Evolutionary conservation across 805 yeast species (phyloP), one percentile per base, ranked within the genome.

Genomic region (Kregervanrija pseudodelftensis): DNA sequence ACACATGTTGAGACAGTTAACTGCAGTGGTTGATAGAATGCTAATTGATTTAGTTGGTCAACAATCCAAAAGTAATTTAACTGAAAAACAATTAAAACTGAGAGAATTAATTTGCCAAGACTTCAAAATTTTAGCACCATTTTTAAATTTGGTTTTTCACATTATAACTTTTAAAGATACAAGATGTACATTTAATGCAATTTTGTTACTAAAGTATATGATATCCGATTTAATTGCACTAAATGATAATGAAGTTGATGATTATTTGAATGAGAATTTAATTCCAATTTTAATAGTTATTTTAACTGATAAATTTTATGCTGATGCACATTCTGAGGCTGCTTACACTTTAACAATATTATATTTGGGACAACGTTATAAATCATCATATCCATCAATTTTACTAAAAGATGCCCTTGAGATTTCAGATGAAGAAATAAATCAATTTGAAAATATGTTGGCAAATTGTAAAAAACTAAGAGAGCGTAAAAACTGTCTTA

Each of bases 171-270:
- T 88, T 60, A 86, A 85, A 55, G 99, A 91, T 59, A 85, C 93
- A 32, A 83, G 93, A 58, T 91, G 98, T 61, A 82, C 95, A 5
- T 91, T 85, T 67, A 93, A 93, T 62, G 85, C 95, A 2, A 83
- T 91, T 41, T 66, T 91, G 47, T 80, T 91, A 30, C 72, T 91
- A 47, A 74, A 95, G 49, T 82, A 85, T 49, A 72, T 90, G 45
- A 66, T 90, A 45, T 79, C 77, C 13, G 85, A 80, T 15, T 76
- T 87, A 36, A 68, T 88, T 35, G 70, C 82, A 36, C 76, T 79
- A 51, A 82, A 85, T 54, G 53, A 58, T 43, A 81, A 78, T 14
- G 84, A 80, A 51, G 91, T 90, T 39, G 96, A 89, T 65, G 72
- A 72, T 43, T 81, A 76, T 55, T 62, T 84, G 37, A 73, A 81